Percentiles rank a stretch among this genome's conserved stretches.
Conservation (phyloP, 2,329 filamentous ascomycete genomes). For the Paecilomyces variotii region DNA sequence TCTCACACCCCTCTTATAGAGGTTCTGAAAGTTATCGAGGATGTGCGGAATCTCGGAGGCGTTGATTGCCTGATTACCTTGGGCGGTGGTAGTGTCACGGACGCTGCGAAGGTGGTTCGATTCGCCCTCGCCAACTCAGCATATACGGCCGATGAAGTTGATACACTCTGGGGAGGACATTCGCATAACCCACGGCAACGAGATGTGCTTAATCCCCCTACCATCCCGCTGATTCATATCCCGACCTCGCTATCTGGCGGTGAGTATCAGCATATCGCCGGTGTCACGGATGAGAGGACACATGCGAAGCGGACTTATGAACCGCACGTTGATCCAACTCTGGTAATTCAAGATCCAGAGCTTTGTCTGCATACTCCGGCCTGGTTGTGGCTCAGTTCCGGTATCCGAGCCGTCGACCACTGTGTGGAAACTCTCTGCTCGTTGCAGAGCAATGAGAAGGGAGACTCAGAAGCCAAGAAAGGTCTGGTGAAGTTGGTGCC, state of each 20-base stretch:
- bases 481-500: conserved; percentile 14
- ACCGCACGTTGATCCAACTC: conserved; percentile 2
- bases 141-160: conserved; percentile 22
- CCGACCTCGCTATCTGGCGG: conserved; percentile 36
- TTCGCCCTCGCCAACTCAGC: conserved; percentile 36
- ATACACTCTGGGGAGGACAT: conserved; percentile 12
- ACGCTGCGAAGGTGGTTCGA: conserved; percentile 41
- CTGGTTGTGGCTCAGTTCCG: conserved; percentile 19
- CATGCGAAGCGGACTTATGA: conserved; percentile 2
- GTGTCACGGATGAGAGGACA: conserved; percentile 27
- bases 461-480: conserved; percentile 12
- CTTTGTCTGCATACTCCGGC: conserved; percentile 16
- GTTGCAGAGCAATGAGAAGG: not conserved
- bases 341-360: conserved; percentile 14
- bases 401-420: conserved; percentile 21
- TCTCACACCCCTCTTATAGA: conserved; percentile 42
- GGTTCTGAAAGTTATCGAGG: conserved; percentile 33
- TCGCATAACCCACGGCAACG: not conserved
- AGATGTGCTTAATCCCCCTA: not conserved
- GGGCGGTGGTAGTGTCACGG: conserved; percentile 42
- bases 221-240: conserved; percentile 23
- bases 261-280: conserved; percentile 33
- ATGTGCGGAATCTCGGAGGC: conserved; percentile 14
- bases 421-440: conserved; percentile 21
- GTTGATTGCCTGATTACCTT: conserved; percentile 42